Conservation (phyloP, 805 yeast species). For the Limtongozyma cylindracea region DNA sequence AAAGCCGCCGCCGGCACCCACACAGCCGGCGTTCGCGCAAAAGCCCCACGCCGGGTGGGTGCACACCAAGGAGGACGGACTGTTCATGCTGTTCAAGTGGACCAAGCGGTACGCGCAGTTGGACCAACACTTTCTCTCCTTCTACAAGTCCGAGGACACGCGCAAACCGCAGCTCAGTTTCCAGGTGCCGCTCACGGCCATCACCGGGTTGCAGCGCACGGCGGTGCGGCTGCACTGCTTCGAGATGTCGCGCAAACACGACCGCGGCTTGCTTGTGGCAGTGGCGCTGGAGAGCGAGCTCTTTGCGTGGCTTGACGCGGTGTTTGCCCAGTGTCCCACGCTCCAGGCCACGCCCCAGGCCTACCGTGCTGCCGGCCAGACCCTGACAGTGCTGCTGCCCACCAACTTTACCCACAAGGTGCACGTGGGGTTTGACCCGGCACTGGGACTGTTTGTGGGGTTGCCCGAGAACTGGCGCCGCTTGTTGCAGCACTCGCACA, state of each 20-base stretch:
- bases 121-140: constrained; percentile 46
- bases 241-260: constrained; percentile 38
- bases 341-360: constrained; percentile 11
- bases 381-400: constrained; percentile 57
- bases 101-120: constrained; percentile 66
- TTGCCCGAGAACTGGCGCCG: constrained; percentile 33
- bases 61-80: constrained; percentile 76
- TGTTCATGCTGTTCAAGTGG: constrained; percentile 70
- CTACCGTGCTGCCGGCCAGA: constrained; percentile 5
- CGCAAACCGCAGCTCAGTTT: constrained; percentile 6
- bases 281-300: constrained; percentile 61
- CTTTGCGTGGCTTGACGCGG: constrained; percentile 78
- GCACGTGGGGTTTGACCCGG: constrained; percentile 70
- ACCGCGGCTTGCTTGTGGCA: constrained; percentile 45
- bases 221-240: constrained; percentile 49
- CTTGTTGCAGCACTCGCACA: constrained; percentile 28
- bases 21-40: too few species aligned
- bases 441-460: constrained; percentile 30
- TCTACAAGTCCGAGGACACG: constrained; percentile 40
- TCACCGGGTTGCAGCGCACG: constrained; percentile 8
- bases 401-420: constrained; percentile 88
- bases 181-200: constrained; percentile 12
- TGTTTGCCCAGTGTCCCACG: constrained; percentile 52
- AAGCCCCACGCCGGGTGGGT: constrained; percentile 82
- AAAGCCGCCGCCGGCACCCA: too few species aligned